Evolutionary conservation across 2,329 filamentous ascomycete genomes (phyloP), one percentile per base, ranked within the genome.

Genomic region (Fusarium pseudoanthophilum): DNA sequence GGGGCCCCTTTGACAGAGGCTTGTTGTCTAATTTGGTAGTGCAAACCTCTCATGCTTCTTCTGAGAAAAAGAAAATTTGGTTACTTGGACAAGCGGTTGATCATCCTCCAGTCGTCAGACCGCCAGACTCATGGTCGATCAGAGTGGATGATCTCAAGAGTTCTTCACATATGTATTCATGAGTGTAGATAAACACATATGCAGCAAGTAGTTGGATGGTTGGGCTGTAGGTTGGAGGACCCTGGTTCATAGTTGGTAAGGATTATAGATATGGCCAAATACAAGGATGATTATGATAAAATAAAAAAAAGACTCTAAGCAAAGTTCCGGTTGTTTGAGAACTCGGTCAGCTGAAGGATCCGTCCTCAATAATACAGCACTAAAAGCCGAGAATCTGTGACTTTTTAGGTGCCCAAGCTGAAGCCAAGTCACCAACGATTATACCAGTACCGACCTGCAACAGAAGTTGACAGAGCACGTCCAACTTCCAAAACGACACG

Each of bases 331-430:
- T 57, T 55, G 45, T 71, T 48, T 58, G 58, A 45, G 66, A 73
- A 72, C 71, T 64, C 55, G 67, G 67, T 72, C 71, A 56, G 56
- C 71, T 55, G 49, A 39, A 59, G 26, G 56, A 36, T 46, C 59
- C 66, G 60, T 57, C 53, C 62, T 63, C 46, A 26, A 57, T 26
- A 26, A 56, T 65, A 45, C 53, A 56, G 26, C 42, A 40, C 36
- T 59, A n/a, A n/a, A 56, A 52, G 30, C 58, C 40, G 48, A 43
- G 49, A 56, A 64, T 61, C 66, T 71, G 57, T 48, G 58, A 65
- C 71, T 60, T 56, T 39, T 21, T 74, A 55, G 55, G n/a, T 72
- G 60, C 64, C 71, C 71, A 63, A 73, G 71, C 71, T 64, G 56
- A 58, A 59, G 59, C 58, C 60, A 57, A 49, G 57, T 39, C 42